Evolutionary conservation across 1,284 basidiomycete genomes (phyloP), one percentile per base, ranked within the genome.

Genomic region (Ustilago loliicola): DNA sequence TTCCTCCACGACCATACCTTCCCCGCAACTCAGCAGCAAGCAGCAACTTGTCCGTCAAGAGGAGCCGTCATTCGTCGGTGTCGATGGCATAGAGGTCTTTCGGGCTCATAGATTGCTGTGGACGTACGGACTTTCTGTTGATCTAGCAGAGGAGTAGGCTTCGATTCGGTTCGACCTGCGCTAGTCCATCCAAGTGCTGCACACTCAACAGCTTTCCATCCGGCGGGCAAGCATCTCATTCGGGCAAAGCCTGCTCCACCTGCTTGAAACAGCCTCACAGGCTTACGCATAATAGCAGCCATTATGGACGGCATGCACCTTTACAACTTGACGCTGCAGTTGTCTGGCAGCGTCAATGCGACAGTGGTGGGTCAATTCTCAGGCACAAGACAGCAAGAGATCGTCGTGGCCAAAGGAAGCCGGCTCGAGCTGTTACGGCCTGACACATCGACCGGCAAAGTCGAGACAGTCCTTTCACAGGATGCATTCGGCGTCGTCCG

Each of bases 281-380:
- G 13, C 23, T 7, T 29, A 15, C 36, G 9, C 15, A 15, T 15
- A 7, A 15, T 3, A 15, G 9, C 9, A 21, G 11, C 13, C 48
- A 55, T 21, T 1, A 73, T 73, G 71, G 71, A 73, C n/a, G 66
- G 58, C 42, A 85, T 86, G 82, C 84, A 85, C 53, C 79, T 86
- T 52, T 85, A 85, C 72, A 81, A 83, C 64, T 50, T 85, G 56
- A 83, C 83, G 56, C 75, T 86, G 57, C 79, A 82, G 67, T 64
- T 80, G 42, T 67, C 83, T 21, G 75, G 80, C 55, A 77, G 66
- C 58, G 80, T 84, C 71, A 84, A 70, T 21, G 78, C 79, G 38
- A 79, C 84, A 11, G 82, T 81, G 6, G 82, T 85, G 9, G 85
- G 85, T 8, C 83, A 84, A 47, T 85, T 86, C 67, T 79, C 78